Base-by-base conservation (phyloP, 805 yeast species). In the Tetrapisispora pingtungensis region DNA sequence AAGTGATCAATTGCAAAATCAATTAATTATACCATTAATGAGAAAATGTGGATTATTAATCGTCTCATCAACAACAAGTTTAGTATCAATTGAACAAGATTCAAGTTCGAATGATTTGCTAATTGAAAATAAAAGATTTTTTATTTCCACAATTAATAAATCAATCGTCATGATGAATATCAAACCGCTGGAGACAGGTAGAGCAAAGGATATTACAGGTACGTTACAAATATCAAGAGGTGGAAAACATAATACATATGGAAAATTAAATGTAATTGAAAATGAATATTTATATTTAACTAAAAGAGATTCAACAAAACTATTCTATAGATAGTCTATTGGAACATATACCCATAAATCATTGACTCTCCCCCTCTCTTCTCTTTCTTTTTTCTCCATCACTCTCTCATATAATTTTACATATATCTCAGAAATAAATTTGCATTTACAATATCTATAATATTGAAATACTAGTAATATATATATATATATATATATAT, bases 131-230 rank as follows among this genome's bases (percentile, higher is more conserved):
- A 53, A 50, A 12, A 49, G 65, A 15, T 61, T 56, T 37, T 44
- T 48, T 10, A 42, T 49, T 13, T 36, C 46, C 5, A 47, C 56
- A 15, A 49, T 56, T 20, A 56, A 58, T 50, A 56, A 56, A 41
- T 49, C 61, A 15, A 44, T 55, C 3, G 58, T 50, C 1, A 46
- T 54, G 1, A 50, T 86, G n/a, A 68, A 72, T 18, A 56, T 86
- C 31, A 73, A 75, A 53, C 88, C 95, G 1, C 65, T 87, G 47
- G 69, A 74, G 3, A 85, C 95, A 0, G 95, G 95, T 0, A 70
- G 86, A 52, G 95, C 96, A 0, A 76, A 74, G 37, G 96, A 87
- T 57, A 74, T 84, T 2, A 81, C 95, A 0, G 96, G 96, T 1
- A 70, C 80, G 4, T 56, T 87, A 34, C 68, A 75, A 0, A 70